Conservation (phyloP, 2,329 filamentous ascomycete genomes). For the Pseudopyrenochaeta lycopersici region DNA sequence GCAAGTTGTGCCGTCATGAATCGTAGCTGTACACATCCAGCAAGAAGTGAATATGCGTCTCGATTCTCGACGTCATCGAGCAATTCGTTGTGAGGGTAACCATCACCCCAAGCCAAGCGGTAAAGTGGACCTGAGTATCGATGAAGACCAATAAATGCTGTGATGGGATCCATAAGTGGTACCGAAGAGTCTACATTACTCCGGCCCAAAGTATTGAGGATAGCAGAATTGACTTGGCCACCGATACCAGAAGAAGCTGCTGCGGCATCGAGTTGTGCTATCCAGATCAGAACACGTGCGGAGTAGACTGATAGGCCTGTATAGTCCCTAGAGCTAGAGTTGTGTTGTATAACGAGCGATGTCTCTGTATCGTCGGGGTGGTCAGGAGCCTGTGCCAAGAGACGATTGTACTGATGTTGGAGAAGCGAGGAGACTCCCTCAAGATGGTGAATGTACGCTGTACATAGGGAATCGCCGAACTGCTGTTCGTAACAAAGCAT, state of each 20-base stretch:
- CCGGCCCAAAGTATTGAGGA: constrained; percentile 21
- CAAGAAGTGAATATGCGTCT: constrained; percentile 42
- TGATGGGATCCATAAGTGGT: constrained; percentile 6
- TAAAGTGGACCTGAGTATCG: constrained; percentile 47
- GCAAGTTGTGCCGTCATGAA: constrained; percentile 44
- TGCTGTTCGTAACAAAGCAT: constrained; percentile 53
- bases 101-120: constrained; percentile 44
- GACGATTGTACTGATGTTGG: constrained; percentile 7
- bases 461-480: constrained; percentile 46
- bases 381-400: too few species aligned
- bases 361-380: too few species aligned
- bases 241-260: constrained; percentile 45
- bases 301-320: constrained; percentile 40
- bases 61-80: constrained; percentile 50
- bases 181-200: neutral
- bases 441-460: constrained; percentile 44
- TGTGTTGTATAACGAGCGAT: too few species aligned
- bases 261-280: constrained; percentile 41
- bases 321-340: neutral
- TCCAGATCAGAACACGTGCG: constrained; percentile 47
- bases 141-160: constrained; percentile 39
- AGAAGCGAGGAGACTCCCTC: constrained; percentile 44
- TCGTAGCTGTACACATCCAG: constrained; percentile 41
- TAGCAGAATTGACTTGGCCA: constrained; percentile 41
- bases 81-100: constrained; percentile 47